A percentile compares a stretch with the other conserved stretches of the same genome.
These are phyloP conservation scores for Aspergillus phoenicis DNA, from an alignment of 2,329 filamentous ascomycete species.

Conservation along the genomic window DNA sequence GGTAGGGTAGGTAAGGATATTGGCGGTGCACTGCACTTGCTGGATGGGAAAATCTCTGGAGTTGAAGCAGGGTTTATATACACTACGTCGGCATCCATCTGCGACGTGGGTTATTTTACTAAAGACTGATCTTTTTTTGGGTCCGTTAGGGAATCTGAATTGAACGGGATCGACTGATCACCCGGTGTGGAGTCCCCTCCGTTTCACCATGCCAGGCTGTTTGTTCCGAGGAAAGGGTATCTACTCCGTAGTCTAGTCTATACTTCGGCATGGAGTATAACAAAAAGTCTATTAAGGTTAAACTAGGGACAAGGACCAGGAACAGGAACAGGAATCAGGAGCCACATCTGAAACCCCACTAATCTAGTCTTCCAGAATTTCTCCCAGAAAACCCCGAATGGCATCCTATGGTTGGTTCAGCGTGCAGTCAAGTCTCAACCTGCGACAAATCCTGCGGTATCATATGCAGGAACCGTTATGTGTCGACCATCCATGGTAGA, in stretches of 20 bases:
- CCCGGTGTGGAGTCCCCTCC: neutral
- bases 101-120: too few species aligned
- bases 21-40: slow-evolving; percentile 8
- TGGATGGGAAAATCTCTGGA: neutral
- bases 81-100: neutral
- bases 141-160: neutral
- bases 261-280: too few species aligned
- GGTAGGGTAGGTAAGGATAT: too few species aligned
- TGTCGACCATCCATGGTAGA: neutral
- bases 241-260: too few species aligned
- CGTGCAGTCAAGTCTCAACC: neutral
- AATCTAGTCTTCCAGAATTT: neutral
- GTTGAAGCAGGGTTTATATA: neutral
- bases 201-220: neutral
- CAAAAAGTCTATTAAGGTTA: too few species aligned
- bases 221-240: too few species aligned
- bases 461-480: slow-evolving; percentile 6
- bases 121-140: too few species aligned
- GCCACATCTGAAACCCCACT: neutral
- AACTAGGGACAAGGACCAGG: neutral
- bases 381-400: neutral
- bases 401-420: neutral
- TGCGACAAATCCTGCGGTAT: neutral
- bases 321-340: neutral
- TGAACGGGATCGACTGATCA: neutral